Conservation (phyloP, 441 rosid species). For the Rhodomyrtus psidioides region DNA sequence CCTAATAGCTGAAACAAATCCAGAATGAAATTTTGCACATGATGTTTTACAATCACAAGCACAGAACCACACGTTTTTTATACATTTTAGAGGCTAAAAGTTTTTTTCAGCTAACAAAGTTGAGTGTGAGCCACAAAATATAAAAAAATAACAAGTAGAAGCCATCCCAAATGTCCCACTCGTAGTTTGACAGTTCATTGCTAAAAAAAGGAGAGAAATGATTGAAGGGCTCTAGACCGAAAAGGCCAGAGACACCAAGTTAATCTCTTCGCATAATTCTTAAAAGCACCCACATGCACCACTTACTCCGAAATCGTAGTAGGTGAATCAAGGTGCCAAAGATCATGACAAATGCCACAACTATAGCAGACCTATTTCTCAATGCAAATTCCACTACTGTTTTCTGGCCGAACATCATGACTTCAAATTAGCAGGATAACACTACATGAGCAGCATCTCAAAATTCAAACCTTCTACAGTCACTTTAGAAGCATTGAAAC, state of each 20-base stretch:
- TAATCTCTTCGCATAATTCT: not conserved
- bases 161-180: not conserved
- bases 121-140: accelerated
- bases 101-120: not conserved
- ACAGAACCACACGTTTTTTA: not conserved
- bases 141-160: not conserved
- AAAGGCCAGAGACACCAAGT: not conserved
- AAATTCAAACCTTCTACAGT: not conserved
- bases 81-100: not conserved
- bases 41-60: not conserved
- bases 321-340: not conserved
- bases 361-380: not conserved
- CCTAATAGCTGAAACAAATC: conserved; percentile 49
- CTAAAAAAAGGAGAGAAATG: not conserved
- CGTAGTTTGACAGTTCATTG: not conserved
- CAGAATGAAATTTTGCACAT: not conserved
- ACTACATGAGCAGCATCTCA: not conserved
- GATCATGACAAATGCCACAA: not conserved
- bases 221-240: not conserved
- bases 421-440: not conserved
- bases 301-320: not conserved
- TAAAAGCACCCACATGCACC: not conserved
- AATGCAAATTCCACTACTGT: not conserved
- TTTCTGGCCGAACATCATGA: accelerated
- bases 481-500: not conserved